phyloP scores from a whole-genome alignment of 1,284 basidiomycete genomes.

The Microbotryomycetes sp. region DNA sequence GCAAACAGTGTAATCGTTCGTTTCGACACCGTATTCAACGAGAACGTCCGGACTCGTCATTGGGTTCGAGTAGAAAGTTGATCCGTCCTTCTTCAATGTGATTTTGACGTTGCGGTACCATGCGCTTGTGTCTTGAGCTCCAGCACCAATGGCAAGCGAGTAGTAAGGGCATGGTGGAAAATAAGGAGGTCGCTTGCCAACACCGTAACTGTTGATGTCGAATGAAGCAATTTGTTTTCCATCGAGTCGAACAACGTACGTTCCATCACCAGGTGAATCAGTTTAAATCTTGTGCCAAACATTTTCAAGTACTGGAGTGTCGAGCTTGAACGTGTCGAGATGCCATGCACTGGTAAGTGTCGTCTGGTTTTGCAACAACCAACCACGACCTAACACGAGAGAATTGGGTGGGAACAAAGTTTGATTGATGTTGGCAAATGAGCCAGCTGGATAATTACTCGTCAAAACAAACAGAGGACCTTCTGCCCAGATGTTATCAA shows the following conservation, averaged over 20 bases:
- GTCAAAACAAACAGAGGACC: constrained; percentile 3
- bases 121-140: constrained; percentile 8
- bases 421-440: constrained; percentile 8
- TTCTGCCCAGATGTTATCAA: constrained; percentile 3
- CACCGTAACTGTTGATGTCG: constrained; percentile 9
- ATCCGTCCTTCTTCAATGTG: neutral
- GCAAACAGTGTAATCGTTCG: neutral
- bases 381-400: constrained; percentile 10
- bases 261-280: neutral
- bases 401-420: constrained; percentile 10
- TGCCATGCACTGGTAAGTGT: constrained; percentile 2
- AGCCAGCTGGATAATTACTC: constrained; percentile 1
- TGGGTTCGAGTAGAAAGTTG: constrained; percentile 7
- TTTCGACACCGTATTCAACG: constrained; percentile 3
- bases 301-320: constrained; percentile 2
- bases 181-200: neutral
- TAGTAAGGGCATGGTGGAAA: constrained; percentile 3
- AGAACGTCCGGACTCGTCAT: constrained; percentile 8
- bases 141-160: constrained; percentile 10
- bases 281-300: constrained; percentile 10
- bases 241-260: constrained; percentile 11
- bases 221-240: constrained; percentile 9
- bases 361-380: constrained; percentile 4
- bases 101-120: constrained; percentile 15
- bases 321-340: constrained; percentile 1